Base-by-base conservation (phyloP, 352 stramenopile species). In the Globisporangium heterothallicum region DNA sequence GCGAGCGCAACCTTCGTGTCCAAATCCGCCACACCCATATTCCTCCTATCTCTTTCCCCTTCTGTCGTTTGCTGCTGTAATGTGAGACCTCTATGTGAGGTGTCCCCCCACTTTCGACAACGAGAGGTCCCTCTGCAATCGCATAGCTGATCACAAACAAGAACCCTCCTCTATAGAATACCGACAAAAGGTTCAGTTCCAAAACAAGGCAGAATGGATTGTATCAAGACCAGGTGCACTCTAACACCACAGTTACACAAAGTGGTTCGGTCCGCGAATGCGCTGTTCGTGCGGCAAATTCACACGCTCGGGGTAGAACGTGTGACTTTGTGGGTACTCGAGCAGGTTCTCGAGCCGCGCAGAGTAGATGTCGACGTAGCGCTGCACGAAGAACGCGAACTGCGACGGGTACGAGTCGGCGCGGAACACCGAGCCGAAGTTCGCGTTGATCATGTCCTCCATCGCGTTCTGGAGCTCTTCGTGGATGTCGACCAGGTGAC, bases 301-400 rank as follows among this genome's bases (percentile, higher is more conserved):
- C 16, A 83, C 68, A 12, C 78, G 81, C 50, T 84, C 70, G 1
- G 86, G 86, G 53, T 93, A 94, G 56, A 96, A 96, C 6, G 82
- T 86, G 60, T 94, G 83, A 46, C 68, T 86, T 8, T 74, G 76
- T n/a, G 75, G 74, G 49, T 94, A 94, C 47, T 88, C 69, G 34
- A 91, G 53, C 36, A 96, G 49, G 58, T 94, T 92, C 52, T 89
- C 79, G 36, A 94, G 67, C 1, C 82, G 70, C n/a, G 74, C 81
- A 29, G 79, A 91, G 72, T 95, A 96, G 26, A 96, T 78, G 58
- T 96, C 86, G 9, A 92, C 84, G 57, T 96, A 93, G 30, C 86
- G 73, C 55, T 89, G 80, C 51, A 93, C 76, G 56, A 78, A 87
- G 59, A 91, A 94, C 6, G 84, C 79, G 55, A 94, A 96, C 45